A percentile compares a stretch with the other conserved stretches of the same genome.
Conservation (phyloP, 495 filamentous ascomycete genomes). For the Paragyromitra xinjiangensis region DNA sequence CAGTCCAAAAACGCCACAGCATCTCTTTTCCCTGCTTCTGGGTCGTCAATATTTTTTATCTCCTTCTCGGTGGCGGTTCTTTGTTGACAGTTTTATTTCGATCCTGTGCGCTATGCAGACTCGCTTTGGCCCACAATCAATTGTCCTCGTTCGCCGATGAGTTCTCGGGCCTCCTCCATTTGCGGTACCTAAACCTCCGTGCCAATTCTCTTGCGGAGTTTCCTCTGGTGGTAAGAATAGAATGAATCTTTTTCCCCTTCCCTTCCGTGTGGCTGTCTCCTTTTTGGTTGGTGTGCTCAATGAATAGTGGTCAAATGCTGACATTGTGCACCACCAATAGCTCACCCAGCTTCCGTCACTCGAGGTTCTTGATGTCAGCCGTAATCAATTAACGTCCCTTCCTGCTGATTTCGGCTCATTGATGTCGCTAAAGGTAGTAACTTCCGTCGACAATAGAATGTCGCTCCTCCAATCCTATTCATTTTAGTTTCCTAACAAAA, state of each 20-base stretch:
- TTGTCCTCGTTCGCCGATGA: slow-evolving; percentile 78
- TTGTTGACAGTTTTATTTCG: slow-evolving; percentile 28
- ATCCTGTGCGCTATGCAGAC: slow-evolving; percentile 62
- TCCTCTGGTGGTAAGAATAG: slow-evolving; percentile 75
- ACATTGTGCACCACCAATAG: slow-evolving; percentile 57
- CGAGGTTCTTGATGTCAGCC: slow-evolving; percentile 90
- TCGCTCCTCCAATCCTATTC: background rate
- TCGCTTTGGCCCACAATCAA: slow-evolving; percentile 89
- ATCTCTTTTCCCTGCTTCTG: background rate
- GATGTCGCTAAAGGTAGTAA: slow-evolving; percentile 63
- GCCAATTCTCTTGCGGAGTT: slow-evolving; percentile 87
- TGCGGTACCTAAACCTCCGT: slow-evolving; percentile 92
- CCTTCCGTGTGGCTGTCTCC: slow-evolving; percentile 30
- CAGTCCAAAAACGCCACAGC: background rate
- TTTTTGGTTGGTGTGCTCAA: background rate
- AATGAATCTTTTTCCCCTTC: background rate
- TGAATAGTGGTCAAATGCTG: slow-evolving; percentile 21
- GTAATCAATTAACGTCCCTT: slow-evolving; percentile 79
- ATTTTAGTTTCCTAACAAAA: slow-evolving; percentile 10
- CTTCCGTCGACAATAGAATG: background rate
- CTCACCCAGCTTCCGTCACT: slow-evolving; percentile 80
- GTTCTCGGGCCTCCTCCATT: slow-evolving; percentile 84
- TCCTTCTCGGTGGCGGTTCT: slow-evolving; percentile 11
- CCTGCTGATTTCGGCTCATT: slow-evolving; percentile 82
- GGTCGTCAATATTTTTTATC: background rate